Evolutionary conservation across 257 asterid species (phyloP).

Genomic region (Nyctanthes arbortristis): DNA sequence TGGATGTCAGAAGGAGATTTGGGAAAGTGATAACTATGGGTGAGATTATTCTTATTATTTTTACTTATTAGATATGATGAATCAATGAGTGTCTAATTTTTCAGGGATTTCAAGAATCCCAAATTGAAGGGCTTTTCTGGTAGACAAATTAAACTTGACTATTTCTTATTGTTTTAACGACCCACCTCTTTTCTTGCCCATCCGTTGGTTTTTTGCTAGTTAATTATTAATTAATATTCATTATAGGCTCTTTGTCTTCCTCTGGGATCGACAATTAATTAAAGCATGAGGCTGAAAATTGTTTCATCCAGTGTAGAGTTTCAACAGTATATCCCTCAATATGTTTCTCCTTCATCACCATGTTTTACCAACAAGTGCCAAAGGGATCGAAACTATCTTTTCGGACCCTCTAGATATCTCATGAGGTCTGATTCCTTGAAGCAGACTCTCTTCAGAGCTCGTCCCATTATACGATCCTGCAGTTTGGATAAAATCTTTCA

Average conservation of each 20-base stretch:
- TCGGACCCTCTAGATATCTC: not conserved
- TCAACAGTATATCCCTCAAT: conserved; percentile 34
- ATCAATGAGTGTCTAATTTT: too few species aligned
- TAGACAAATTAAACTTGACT: conserved; percentile 38
- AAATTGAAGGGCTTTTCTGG: too few species aligned
- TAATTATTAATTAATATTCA: too few species aligned
- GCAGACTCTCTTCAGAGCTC: conserved; percentile 28
- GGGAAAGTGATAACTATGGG: too few species aligned
- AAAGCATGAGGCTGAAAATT: conserved; percentile 45
- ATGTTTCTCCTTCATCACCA: conserved; percentile 24
- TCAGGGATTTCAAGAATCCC: conserved; percentile 36
- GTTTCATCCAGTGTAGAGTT: conserved; percentile 41
- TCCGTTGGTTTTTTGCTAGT: conserved; percentile 15
- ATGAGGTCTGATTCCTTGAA: conserved; percentile 24
- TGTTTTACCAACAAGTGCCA: conserved; percentile 19
- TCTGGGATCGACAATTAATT: conserved; percentile 31
- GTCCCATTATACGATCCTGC: conserved; percentile 32
- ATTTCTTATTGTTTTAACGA: conserved; percentile 34
- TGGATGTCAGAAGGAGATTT: too few species aligned
- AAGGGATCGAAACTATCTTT: conserved; percentile 28
- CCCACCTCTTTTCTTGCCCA: conserved; percentile 26
- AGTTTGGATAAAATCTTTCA: conserved; percentile 39
- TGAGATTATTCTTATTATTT: too few species aligned
- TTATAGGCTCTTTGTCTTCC: conserved; percentile 19
- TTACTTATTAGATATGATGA: too few species aligned